Evolutionary conservation across 2,329 filamentous ascomycete genomes (phyloP).

Genomic region (Colletotrichum destructivum): DNA sequence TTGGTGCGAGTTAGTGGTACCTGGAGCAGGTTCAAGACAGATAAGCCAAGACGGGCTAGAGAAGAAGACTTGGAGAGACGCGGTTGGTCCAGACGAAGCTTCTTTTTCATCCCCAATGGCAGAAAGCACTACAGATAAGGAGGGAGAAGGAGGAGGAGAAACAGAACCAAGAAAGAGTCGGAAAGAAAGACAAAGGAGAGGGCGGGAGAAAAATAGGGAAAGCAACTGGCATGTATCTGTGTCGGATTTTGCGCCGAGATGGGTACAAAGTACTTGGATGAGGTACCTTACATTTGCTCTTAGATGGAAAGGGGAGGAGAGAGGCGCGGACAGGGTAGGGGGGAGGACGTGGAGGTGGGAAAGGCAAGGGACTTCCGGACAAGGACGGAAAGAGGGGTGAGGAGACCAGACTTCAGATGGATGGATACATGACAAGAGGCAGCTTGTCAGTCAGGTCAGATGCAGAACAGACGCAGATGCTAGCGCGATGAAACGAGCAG

Average conservation of each 20-base stretch:
- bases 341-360: neutral
- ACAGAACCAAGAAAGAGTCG: neutral
- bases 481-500: slow-evolving; percentile 41
- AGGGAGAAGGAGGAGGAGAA: slow-evolving; percentile 10
- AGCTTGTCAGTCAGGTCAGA: neutral
- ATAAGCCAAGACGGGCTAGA: neutral
- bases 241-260: slow-evolving; percentile 5
- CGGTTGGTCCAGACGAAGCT: slow-evolving; percentile 6
- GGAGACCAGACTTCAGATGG: slow-evolving; percentile 7
- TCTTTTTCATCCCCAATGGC: slow-evolving; percentile 18
- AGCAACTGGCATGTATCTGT: slow-evolving; percentile 37
- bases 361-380: neutral
- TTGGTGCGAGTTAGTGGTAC: slow-evolving; percentile 19
- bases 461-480: slow-evolving; percentile 23
- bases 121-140: slow-evolving; percentile 5
- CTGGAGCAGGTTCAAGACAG: slow-evolving; percentile 1
- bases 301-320: neutral
- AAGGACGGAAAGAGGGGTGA: neutral
- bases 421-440: slow-evolving; percentile 3
- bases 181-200: neutral
- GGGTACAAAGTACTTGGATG: slow-evolving; percentile 22
- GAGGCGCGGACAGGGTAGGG: neutral
- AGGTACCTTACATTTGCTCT: neutral
- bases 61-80: slow-evolving; percentile 24
- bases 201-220: slow-evolving; percentile 37